phyloP scores from a whole-genome alignment of 345 rosid genomes.

The Eucalyptus globulus region DNA sequence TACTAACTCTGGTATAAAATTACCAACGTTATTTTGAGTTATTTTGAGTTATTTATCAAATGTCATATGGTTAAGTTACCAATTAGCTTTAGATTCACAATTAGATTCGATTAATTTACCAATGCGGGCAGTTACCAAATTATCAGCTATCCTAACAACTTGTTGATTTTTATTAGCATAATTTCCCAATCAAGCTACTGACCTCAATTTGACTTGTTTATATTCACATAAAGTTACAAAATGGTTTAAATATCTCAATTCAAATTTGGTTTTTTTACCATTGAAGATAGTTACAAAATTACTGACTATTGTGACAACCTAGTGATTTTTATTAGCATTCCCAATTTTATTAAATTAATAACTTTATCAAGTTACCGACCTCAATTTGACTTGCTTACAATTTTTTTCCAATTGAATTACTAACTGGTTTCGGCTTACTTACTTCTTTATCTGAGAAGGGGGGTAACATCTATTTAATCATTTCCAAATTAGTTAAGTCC shows the following conservation, averaged over 20 bases:
- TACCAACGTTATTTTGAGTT: neutral
- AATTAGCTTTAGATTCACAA: neutral
- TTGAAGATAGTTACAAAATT: neutral
- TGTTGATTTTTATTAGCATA: neutral
- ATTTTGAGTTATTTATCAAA: neutral
- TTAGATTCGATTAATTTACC: neutral
- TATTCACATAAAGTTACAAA: neutral
- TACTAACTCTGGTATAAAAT: neutral
- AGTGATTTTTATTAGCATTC: neutral
- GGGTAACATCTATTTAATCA: no score
- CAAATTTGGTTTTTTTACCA: neutral
- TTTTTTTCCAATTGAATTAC: neutral
- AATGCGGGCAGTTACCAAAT: neutral
- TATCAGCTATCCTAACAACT: fast-evolving
- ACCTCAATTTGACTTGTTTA: neutral
- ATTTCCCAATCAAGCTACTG: neutral
- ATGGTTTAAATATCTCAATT: neutral
- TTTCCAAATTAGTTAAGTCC: neutral
- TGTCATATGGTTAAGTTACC: neutral
- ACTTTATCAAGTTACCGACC: neutral
- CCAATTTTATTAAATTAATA: no score
- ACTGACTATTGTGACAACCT: neutral
- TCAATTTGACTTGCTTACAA: neutral
- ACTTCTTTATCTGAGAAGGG: neutral
- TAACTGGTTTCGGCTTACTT: neutral